Base-by-base conservation (phyloP, 306 rosid species). In the Glycine tomentella region DNA sequence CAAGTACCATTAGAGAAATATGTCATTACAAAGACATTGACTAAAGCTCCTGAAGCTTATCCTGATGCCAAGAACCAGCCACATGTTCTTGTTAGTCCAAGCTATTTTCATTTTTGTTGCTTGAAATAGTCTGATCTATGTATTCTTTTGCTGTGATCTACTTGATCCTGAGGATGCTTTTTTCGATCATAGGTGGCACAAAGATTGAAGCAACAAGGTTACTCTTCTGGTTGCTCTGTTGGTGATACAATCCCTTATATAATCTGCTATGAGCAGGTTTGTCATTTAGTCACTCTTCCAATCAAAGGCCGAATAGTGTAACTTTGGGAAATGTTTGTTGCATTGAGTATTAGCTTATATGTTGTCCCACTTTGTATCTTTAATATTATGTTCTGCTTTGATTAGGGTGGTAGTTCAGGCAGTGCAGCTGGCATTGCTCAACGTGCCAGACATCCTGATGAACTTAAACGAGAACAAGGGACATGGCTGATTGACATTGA, bases 11-110 rank as follows among this genome's bases (percentile, higher is more conserved):
- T 95, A 56, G 99, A 95, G 83, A 93, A 95, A 85, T 95, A 91
- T 87, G 86, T 91, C 75, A 95, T 95, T 85, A 93, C 97, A 16
- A 95, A 95, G 87, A 93, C 97, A 75, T 84, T 95, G 86, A 91
- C 97, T 49, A 95, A 95, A 87, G 94, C 97, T 52, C 97, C 97
- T 36, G 99, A 93, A 50, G 98, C 97, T 25, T 95, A 93, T 83
- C 93, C 99, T 13, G 99, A 95, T 82, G 99, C 97, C 83, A 95
- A 89, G 92, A 95, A 91, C 86, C 99, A 95, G 87, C 99, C 98
- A 40, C 99, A 95, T 81, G 98, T 95, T 81, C 94, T 90, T 78
- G 99, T 95, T 81, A 88, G 97, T 85, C 63, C 71, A 42, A 57
- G 52, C 12, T 78, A 36, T 74, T 61, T 14, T 2, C 44, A 63